Percentiles rank a stretch among this genome's conserved stretches.
Evolutionary conservation across 352 stramenopile species (phyloP).

Genomic region (Phytophthora colocasiae): DNA sequence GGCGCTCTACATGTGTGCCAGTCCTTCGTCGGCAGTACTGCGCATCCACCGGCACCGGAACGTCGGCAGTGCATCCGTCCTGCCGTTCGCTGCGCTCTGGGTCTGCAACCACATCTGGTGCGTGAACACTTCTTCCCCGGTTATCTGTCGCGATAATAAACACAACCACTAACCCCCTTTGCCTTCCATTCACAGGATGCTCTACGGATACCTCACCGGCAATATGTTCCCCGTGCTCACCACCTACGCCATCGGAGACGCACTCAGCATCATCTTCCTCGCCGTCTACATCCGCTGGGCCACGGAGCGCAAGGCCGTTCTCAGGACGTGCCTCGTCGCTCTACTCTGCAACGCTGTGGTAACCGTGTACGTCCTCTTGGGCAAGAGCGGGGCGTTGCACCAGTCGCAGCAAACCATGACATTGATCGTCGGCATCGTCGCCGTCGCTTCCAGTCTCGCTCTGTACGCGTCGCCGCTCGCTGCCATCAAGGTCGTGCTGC

Average conservation of each 20-base stretch:
- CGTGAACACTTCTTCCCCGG: conserved; percentile 4
- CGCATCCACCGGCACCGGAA: conserved; percentile 58
- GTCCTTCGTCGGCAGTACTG: conserved; percentile 56
- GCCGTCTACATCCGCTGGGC: conserved; percentile 55
- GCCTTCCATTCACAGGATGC: conserved; percentile 43
- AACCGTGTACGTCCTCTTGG: conserved; percentile 60
- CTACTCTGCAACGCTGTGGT: conserved; percentile 51
- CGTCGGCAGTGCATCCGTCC: conserved; percentile 50
- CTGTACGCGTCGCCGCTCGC: conserved; percentile 75
- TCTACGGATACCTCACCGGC: conserved; percentile 64
- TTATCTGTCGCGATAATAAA: not conserved
- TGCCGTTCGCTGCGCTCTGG: conserved; percentile 75
- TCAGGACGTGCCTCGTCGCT: conserved; percentile 42
- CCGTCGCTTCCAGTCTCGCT: conserved; percentile 60
- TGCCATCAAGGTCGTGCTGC: conserved; percentile 60
- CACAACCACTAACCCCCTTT: conserved; percentile 17
- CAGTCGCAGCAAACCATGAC: conserved; percentile 40
- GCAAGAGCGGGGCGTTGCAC: conserved; percentile 32
- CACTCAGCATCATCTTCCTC: conserved; percentile 57
- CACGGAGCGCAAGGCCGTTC: conserved; percentile 39
- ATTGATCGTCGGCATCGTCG: conserved; percentile 49
- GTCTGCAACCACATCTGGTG: conserved; percentile 79
- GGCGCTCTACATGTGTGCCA: conserved; percentile 78
- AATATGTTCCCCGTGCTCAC: conserved; percentile 57
- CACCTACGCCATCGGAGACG: conserved; percentile 60